phyloP scores from a whole-genome alignment of 2,329 filamentous ascomycete genomes.

The Drechslerella stenobrocha region DNA sequence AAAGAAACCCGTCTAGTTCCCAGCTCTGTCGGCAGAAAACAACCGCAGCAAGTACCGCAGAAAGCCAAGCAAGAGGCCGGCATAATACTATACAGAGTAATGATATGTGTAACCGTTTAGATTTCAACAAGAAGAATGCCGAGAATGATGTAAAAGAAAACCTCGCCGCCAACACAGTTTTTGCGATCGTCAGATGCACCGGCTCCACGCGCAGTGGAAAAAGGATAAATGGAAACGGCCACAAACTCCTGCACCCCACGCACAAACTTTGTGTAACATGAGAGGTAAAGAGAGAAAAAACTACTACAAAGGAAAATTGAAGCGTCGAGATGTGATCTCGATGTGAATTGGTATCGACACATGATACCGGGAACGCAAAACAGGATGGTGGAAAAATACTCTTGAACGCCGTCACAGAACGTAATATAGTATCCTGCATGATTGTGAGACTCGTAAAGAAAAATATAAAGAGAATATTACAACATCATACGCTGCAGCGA shows the following conservation, averaged over 20 bases:
- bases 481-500: constrained; percentile 1
- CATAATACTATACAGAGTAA: background rate
- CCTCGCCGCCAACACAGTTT: background rate
- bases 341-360: background rate
- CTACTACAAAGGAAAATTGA: constrained; percentile 8
- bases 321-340: constrained; percentile 1
- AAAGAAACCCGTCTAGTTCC: too few species aligned
- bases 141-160: background rate
- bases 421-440: constrained; percentile 6
- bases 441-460: constrained; percentile 20
- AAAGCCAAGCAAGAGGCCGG: background rate
- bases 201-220: too few species aligned
- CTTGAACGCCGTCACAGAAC: constrained; percentile 1
- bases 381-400: constrained; percentile 7
- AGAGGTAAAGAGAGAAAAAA: background rate
- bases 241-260: constrained; percentile 6
- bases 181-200: background rate
- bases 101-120: too few species aligned
- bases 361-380: constrained; percentile 15
- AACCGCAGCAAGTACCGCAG: background rate
- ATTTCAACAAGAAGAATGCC: background rate
- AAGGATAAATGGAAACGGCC: background rate
- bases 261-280: constrained; percentile 2
- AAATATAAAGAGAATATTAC: constrained; percentile 5
- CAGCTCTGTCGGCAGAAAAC: background rate